A percentile compares a stretch with the other conserved stretches of the same genome.
Evolutionary conservation across 2,329 filamentous ascomycete species (phyloP).

Genomic region (Paecilomyces sp.): DNA sequence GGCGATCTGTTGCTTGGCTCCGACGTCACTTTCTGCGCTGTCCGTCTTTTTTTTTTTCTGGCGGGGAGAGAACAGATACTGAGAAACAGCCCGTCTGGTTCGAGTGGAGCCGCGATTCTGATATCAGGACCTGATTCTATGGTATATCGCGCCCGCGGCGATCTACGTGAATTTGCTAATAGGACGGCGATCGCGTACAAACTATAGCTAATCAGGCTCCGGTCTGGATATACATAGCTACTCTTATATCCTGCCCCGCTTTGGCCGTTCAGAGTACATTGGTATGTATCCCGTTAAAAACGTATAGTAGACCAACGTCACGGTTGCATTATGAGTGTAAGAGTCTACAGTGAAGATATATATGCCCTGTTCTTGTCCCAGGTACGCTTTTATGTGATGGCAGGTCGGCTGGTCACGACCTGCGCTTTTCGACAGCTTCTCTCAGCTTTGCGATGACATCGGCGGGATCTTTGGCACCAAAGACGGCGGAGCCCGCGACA

Average conservation of each 20-base stretch:
- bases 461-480: constrained; percentile 79
- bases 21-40: background rate
- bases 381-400: background rate
- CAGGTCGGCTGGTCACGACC: background rate
- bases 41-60: background rate
- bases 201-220: background rate
- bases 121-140: background rate
- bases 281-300: too few species aligned
- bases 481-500: constrained; percentile 92
- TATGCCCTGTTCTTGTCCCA: background rate
- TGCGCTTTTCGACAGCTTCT: constrained; percentile 64
- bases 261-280: background rate
- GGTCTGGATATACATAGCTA: background rate
- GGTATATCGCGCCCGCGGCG: background rate
- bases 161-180: background rate
- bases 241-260: background rate
- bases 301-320: background rate
- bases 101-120: background rate
- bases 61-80: background rate
- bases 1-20: background rate
- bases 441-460: constrained; percentile 80
- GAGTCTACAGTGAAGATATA: background rate
- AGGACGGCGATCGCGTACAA: background rate
- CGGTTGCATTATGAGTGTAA: background rate
- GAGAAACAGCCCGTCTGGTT: background rate